These are phyloP conservation scores for Parathielavia hyrcaniae DNA, from an alignment of 495 filamentous ascomycete species.

Conservation along the genomic window DNA sequence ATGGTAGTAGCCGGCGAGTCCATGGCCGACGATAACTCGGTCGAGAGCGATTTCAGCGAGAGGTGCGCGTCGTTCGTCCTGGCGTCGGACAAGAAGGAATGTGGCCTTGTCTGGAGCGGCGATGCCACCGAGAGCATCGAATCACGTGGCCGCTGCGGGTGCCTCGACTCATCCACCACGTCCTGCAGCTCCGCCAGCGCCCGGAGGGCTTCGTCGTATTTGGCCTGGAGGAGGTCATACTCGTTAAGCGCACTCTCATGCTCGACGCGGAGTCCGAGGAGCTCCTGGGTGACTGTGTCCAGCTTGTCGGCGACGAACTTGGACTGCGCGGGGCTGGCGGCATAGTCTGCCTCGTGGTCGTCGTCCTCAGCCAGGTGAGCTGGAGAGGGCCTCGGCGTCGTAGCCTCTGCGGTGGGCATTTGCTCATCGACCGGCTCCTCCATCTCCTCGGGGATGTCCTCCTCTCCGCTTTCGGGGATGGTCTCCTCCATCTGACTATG, in stretches of 20 bases:
- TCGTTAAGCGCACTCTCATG: slow-evolving; percentile 80
- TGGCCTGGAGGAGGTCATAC: slow-evolving; percentile 72
- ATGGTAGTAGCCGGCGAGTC: slow-evolving; percentile 65
- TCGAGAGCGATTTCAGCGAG: slow-evolving; percentile 89
- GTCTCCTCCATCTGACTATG: slow-evolving; percentile 48
- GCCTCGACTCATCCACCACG: slow-evolving; percentile 72
- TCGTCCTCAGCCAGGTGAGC: slow-evolving; percentile 14
- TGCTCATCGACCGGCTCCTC: slow-evolving; percentile 30
- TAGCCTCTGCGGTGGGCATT: slow-evolving; percentile 29
- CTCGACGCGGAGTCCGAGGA: slow-evolving; percentile 81
- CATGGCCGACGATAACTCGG: slow-evolving; percentile 91
- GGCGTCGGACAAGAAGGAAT: slow-evolving; percentile 88
- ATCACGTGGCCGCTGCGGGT: slow-evolving; percentile 49
- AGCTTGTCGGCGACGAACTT: slow-evolving; percentile 89
- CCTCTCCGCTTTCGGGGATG: slow-evolving; percentile 43
- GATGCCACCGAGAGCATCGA: slow-evolving; percentile 52
- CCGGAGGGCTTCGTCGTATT: slow-evolving; percentile 84
- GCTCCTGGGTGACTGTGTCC: slow-evolving; percentile 84
- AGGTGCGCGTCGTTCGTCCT: slow-evolving; percentile 71
- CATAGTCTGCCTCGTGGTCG: slow-evolving; percentile 32
- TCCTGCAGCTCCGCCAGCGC: slow-evolving; percentile 80
- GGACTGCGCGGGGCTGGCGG: slow-evolving; percentile 68
- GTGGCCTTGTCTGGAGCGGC: slow-evolving; percentile 57
- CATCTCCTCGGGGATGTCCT: slow-evolving; percentile 29
- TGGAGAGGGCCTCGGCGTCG: slow-evolving; percentile 26